These are phyloP conservation scores for Pestalotiopsis fici DNA, from an alignment of 2,329 filamentous ascomycete species.

Conservation along the genomic window DNA sequence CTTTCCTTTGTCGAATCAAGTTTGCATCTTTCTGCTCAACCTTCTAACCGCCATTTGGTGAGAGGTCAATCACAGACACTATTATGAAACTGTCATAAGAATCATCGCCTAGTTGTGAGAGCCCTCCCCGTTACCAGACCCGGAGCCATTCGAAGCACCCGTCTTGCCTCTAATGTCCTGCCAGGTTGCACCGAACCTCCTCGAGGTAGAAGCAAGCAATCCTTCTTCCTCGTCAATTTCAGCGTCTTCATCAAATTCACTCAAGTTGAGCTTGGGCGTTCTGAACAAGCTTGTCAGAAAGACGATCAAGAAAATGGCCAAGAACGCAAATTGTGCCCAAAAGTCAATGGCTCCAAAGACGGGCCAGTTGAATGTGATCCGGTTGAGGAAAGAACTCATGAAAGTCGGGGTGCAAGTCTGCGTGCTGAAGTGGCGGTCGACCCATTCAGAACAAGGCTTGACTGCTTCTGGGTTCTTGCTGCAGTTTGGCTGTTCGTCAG, in stretches of 20 bases:
- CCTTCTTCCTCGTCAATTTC: conserved; percentile 94
- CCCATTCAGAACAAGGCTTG: conserved; percentile 78
- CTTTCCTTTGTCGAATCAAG: background rate
- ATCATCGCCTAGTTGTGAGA: background rate
- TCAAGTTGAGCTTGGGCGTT: conserved; percentile 74
- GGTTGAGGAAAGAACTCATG: conserved; percentile 90
- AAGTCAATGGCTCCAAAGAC: conserved; percentile 93
- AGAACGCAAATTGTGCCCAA: conserved; percentile 93
- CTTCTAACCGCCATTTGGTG: background rate
- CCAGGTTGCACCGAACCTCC: conserved; percentile 85
- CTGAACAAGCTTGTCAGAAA: conserved; percentile 79
- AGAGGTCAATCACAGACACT: too few species aligned
- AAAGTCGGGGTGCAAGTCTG: conserved; percentile 89
- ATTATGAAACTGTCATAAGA: background rate
- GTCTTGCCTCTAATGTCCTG: conserved; percentile 73
- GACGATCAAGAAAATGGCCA: conserved; percentile 80
- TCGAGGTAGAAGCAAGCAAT: conserved; percentile 78
- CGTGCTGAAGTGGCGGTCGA: conserved; percentile 69
- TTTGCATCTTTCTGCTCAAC: background rate
- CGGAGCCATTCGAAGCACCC: conserved; percentile 3
- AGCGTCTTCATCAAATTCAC: conserved; percentile 82
- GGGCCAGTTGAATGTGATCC: conserved; percentile 90
- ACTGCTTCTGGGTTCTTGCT: conserved; percentile 69
- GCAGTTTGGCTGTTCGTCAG: conserved; percentile 75
- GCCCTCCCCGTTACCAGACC: conserved; percentile 4